Evolutionary conservation across 805 yeast genomes (phyloP).

Genomic region (Ogataea naganishii): DNA sequence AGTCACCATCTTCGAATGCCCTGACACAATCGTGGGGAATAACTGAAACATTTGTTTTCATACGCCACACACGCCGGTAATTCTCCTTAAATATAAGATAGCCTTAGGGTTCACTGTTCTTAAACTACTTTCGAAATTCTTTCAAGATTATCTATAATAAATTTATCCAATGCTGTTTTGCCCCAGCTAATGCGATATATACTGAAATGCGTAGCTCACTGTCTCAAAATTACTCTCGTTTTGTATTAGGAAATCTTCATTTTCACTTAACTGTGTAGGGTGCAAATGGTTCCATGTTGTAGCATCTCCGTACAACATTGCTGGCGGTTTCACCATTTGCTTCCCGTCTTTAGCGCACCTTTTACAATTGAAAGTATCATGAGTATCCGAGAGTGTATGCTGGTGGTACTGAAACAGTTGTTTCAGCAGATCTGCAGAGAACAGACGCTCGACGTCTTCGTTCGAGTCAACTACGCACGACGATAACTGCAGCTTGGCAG

Average conservation of each 20-base stretch:
- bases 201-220: constrained; percentile 85
- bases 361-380: constrained; percentile 82
- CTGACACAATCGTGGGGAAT: too few species aligned
- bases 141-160: too few species aligned
- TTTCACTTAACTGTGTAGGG: constrained; percentile 46
- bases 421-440: constrained; percentile 72
- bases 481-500: constrained; percentile 85
- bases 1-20: too few species aligned
- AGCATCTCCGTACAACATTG: constrained; percentile 95
- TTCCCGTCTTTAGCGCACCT: constrained; percentile 53
- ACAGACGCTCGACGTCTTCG: constrained; percentile 88
- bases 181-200: constrained; percentile 71
- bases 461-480: constrained; percentile 97
- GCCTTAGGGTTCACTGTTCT: too few species aligned
- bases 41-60: too few species aligned
- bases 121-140: too few species aligned
- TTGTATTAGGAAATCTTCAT: constrained; percentile 69
- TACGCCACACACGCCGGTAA: too few species aligned
- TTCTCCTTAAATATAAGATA: too few species aligned
- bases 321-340: constrained; percentile 61
- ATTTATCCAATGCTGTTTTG: too few species aligned
- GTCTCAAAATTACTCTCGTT: constrained; percentile 66
- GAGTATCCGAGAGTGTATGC: constrained; percentile 78
- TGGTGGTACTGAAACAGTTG: constrained; percentile 66
- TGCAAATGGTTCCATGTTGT: constrained; percentile 94